Evolutionary conservation across 148 eudicot species (phyloP), one percentile per base, ranked within the genome.

Genomic region (Rhododendron kiyosumense): DNA sequence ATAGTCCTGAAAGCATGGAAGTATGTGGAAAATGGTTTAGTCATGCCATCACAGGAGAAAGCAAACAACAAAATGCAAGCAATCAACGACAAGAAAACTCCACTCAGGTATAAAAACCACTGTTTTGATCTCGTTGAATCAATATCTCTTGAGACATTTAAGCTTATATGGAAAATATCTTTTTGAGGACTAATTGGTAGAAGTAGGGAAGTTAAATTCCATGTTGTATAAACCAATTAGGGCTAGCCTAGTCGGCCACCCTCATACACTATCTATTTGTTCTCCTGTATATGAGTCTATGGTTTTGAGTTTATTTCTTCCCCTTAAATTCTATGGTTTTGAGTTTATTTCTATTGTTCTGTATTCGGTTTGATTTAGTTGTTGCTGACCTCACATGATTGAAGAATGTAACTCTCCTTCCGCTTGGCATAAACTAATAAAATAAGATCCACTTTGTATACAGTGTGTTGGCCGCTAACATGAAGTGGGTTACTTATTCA

Each of bases 1-100:
- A 97, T 85, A 97, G 98, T 90, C 99, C 99, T 81, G 99, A 97
- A 91, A 97, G 99, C 92, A 95, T 97, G 99, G 99, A 94, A 85
- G 99, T 92, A 57, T 97, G 99, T 87, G 99, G 93, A 76, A 92
- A 88, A 86, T 97, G 99, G 98, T 97, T 97, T 92, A 91, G 92
- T 34, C 90, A 65, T 79, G 92, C 92, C 85, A 89, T 88, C 69
- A 89, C 87, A 88, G 90, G 90, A 88, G 93, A 91, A 83, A 85
- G 89, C 71, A 85, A 78, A 86, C 86, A 48, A 22, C 87, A 57
- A 45, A 75, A 84, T 26, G 83, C 81, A 32, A 75, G 82, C 83
- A 87, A 81, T 83, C 89, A 81, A 45, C 77, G 81, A 51, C 83
- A 83, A 80, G 86, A 81, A 84, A 85, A 88, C 81, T 89, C 96